A percentile compares a stretch with the other conserved stretches of the same genome.
Conservation (phyloP, 768 basidiomycete species). For the Mycena haematopus region DNA sequence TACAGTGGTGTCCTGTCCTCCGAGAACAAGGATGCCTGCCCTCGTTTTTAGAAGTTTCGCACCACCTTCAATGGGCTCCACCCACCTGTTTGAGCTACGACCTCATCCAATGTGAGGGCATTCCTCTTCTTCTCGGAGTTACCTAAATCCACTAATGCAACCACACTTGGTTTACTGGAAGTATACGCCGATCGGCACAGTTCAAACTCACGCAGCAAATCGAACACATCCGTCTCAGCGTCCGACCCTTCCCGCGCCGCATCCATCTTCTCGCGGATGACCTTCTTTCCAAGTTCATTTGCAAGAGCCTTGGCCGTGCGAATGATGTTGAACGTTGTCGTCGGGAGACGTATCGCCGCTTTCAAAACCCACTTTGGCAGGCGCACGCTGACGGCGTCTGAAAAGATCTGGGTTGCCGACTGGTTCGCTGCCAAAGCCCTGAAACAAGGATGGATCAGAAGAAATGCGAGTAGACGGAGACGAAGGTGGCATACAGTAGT, state of each 20-base stretch:
- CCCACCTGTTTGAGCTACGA: slow-evolving; percentile 7
- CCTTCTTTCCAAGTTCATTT: neutral
- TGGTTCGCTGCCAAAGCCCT: neutral
- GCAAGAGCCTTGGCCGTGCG: neutral
- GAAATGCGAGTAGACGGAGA: neutral
- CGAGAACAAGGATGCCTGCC: neutral
- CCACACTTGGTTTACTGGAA: neutral
- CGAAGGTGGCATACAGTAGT: neutral
- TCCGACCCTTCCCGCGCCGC: neutral
- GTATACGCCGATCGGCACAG: neutral
- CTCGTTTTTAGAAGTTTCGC: neutral
- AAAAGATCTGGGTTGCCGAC: neutral
- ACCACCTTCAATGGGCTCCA: neutral
- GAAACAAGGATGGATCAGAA: neutral
- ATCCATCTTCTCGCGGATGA: slow-evolving; percentile 3
- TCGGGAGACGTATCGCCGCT: neutral
- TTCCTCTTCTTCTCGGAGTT: neutral
- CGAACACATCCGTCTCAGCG: neutral
- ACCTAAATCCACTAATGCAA: neutral
- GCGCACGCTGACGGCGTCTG: neutral
- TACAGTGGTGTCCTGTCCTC: slow-evolving; percentile 24
- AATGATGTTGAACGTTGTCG: neutral
- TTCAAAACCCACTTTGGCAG: neutral
- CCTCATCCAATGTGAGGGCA: slow-evolving; percentile 6
- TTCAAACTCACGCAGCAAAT: neutral